A percentile compares a stretch with the other conserved stretches of the same genome.
phyloP scores from a whole-genome alignment of 1,139 yeast genomes.

The Zygoascus sp. region DNA sequence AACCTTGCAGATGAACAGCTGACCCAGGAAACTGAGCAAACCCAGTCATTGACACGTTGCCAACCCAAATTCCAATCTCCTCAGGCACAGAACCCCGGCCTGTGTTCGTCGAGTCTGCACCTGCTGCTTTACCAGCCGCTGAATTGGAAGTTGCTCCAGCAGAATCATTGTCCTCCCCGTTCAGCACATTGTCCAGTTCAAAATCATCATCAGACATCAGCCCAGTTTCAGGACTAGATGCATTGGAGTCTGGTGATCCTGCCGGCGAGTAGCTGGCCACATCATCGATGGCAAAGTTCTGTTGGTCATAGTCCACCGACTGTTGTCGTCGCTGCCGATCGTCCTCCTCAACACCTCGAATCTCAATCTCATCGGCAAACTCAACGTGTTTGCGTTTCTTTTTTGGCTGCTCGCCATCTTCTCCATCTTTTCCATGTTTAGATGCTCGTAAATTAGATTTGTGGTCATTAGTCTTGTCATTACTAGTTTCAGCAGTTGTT shows the following conservation, averaged over 20 bases:
- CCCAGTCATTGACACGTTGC: conserved; percentile 52
- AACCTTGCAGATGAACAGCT: conserved; percentile 44
- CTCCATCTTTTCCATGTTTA: conserved; percentile 6
- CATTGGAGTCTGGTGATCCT: conserved; percentile 19
- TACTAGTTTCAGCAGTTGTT: background rate
- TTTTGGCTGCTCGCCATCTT: conserved; percentile 7
- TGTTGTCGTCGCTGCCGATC: conserved; percentile 5
- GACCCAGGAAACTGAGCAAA: conserved; percentile 47
- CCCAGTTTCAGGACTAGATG: conserved; percentile 19
- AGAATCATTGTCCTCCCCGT: conserved; percentile 22
- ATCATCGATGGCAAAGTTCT: conserved; percentile 14
- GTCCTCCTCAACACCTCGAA: background rate
- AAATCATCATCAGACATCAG: conserved; percentile 26
- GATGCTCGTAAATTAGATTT: conserved; percentile 1
- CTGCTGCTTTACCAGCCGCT: too few species aligned
- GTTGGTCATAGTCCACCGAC: conserved; percentile 11
- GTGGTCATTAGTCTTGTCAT: background rate
- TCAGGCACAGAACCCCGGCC: too few species aligned
- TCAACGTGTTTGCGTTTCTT: conserved; percentile 10
- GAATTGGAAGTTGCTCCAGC: too few species aligned
- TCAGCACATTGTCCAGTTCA: conserved; percentile 36
- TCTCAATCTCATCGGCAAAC: background rate
- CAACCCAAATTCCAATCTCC: conserved; percentile 47
- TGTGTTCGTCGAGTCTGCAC: background rate
- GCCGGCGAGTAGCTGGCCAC: conserved; percentile 25